Percentiles rank a stretch among this genome's conserved stretches.
phyloP scores from a whole-genome alignment of 179 eudicot species.

The Kewa caespitosa region DNA sequence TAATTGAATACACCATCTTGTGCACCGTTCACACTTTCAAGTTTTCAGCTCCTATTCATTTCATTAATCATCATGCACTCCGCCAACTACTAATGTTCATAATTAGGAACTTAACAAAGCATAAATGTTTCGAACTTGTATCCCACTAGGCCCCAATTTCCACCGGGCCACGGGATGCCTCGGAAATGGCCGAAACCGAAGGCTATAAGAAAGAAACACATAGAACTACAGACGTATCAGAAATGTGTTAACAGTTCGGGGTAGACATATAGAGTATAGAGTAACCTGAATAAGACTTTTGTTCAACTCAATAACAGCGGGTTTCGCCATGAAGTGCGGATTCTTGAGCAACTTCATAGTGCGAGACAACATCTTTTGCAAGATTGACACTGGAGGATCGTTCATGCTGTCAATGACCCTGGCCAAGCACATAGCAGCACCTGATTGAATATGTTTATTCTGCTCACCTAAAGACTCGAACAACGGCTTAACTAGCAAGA shows the following conservation, averaged over 20 bases:
- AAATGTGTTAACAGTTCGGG: background rate
- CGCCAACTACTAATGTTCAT: background rate
- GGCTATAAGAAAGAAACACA: too few species aligned
- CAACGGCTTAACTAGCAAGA: constrained; percentile 69
- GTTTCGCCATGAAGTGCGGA: constrained; percentile 85
- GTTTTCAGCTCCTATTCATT: background rate
- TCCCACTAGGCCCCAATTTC: too few species aligned
- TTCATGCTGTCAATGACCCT: constrained; percentile 61
- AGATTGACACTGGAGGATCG: constrained; percentile 59
- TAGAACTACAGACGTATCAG: background rate
- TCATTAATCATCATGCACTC: background rate
- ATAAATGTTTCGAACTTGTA: background rate
- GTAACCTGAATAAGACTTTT: constrained; percentile 84
- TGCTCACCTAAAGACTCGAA: constrained; percentile 88
- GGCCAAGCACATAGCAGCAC: constrained; percentile 80
- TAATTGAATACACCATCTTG: background rate
- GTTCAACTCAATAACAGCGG: constrained; percentile 74
- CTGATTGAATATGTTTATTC: constrained; percentile 77
- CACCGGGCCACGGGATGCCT: too few species aligned
- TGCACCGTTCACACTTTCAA: background rate
- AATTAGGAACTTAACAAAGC: background rate
- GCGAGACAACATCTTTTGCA: constrained; percentile 70
- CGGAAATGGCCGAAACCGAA: too few species aligned
- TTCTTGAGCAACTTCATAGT: constrained; percentile 74
- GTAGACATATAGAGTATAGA: too few species aligned